Conservation (phyloP, 495 filamentous ascomycete species). For the Arthonia radiata region DNA sequence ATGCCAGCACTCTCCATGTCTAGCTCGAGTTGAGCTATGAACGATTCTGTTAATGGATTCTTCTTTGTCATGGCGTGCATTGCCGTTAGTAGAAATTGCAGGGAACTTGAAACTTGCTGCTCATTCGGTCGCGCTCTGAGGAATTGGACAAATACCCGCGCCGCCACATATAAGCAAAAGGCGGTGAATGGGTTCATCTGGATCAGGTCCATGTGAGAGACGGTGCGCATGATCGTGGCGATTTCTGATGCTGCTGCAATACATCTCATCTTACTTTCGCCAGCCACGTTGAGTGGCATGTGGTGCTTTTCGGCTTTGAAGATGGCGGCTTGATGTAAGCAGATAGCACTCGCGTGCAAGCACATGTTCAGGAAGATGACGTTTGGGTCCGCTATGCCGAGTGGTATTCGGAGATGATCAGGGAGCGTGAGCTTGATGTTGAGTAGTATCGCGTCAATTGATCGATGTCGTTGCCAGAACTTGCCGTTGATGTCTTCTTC, state of each 20-base stretch:
- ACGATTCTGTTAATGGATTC: constrained; percentile 85
- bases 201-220: constrained; percentile 61
- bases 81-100: constrained; percentile 71
- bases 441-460: constrained; percentile 71
- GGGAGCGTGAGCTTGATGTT: constrained; percentile 70
- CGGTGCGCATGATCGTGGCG: constrained; percentile 88
- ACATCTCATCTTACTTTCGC: constrained; percentile 78
- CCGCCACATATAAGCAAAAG: constrained; percentile 86
- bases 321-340: constrained; percentile 90
- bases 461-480: constrained; percentile 86
- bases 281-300: constrained; percentile 47
- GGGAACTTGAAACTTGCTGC: constrained; percentile 50
- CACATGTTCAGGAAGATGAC: constrained; percentile 91
- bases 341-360: constrained; percentile 90
- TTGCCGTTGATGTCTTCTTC: constrained; percentile 79
- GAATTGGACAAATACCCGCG: constrained; percentile 87
- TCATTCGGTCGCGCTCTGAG: constrained; percentile 74
- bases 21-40: constrained; percentile 79
- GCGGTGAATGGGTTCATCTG: constrained; percentile 94
- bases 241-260: constrained; percentile 87
- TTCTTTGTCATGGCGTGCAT: constrained; percentile 72
- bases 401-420: constrained; percentile 55
- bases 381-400: constrained; percentile 53
- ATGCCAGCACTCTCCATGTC: constrained; percentile 49
- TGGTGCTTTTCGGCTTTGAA: constrained; percentile 87